A percentile compares a stretch with the other conserved stretches of the same genome.
These are phyloP conservation scores for Suillus paluster DNA, from an alignment of 768 basidiomycete genomes.

Conservation along the genomic window DNA sequence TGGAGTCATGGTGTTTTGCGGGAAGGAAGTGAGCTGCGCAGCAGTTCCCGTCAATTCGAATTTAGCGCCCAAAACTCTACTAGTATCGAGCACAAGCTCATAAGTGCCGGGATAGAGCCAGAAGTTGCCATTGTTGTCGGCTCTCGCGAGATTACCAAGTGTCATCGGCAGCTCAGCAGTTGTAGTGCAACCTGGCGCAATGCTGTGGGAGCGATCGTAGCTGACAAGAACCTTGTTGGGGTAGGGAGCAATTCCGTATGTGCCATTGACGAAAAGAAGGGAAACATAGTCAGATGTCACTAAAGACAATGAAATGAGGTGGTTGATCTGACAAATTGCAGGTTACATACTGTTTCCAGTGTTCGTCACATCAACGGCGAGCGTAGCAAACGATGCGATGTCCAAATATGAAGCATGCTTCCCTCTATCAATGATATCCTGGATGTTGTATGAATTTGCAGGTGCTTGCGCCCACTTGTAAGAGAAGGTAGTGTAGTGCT, in stretches of 20 bases:
- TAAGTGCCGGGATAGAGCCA: slow-evolving; percentile 53
- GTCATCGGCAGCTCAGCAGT: slow-evolving; percentile 46
- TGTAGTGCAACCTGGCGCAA: slow-evolving; percentile 33
- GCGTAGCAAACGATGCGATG: slow-evolving; percentile 51
- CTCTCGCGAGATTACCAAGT: slow-evolving; percentile 53
- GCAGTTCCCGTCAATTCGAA: slow-evolving; percentile 50
- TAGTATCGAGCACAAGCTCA: slow-evolving; percentile 45
- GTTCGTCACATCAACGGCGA: slow-evolving; percentile 53
- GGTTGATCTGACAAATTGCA: neutral
- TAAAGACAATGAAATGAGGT: neutral
- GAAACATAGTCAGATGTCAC: slow-evolving; percentile 58
- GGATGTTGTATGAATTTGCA: slow-evolving; percentile 44
- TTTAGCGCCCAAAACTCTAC: slow-evolving; percentile 39
- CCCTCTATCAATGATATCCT: slow-evolving; percentile 38
- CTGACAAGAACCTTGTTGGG: slow-evolving; percentile 57
- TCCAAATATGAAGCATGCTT: slow-evolving; percentile 37
- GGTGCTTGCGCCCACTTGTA: slow-evolving; percentile 44
- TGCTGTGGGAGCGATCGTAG: slow-evolving; percentile 47
- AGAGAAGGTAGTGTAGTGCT: slow-evolving; percentile 57
- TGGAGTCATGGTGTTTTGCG: slow-evolving; percentile 29
- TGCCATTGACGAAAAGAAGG: slow-evolving; percentile 53
- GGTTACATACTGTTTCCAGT: slow-evolving; percentile 37
- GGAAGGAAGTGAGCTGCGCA: slow-evolving; percentile 46
- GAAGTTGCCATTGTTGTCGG: slow-evolving; percentile 48
- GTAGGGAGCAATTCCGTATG: slow-evolving; percentile 52